Evolutionary conservation across 345 rosid species (phyloP), one percentile per base, ranked within the genome.

Genomic region (Microthlaspi erraticum): DNA sequence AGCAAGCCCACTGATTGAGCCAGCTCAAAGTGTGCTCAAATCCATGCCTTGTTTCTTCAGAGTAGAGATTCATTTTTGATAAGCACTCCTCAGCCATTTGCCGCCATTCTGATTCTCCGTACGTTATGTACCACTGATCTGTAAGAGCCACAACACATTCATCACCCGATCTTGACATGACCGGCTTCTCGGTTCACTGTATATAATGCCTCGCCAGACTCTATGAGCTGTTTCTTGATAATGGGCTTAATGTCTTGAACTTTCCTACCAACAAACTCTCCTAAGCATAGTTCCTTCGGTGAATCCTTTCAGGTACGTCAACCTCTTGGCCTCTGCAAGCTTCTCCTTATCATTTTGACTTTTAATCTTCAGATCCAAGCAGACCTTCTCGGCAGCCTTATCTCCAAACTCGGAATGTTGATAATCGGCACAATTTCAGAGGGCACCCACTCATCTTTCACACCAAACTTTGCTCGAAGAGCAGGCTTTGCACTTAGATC

Each of bases 1-100:
- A 93, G 78, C 98, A 91, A 50, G 96, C 97, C 97, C 98, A 93
- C 77, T 91, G 98, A 77, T 91, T 93, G 63, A 93, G 83, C 98
- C 98, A 91, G 74, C 91, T 53, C 79, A 91, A 81, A 10, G 98
- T 89, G 62, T 91, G 97, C 83, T 87, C 96, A 80, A 93, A 93
- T 16, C 86, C 89, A 64, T 89, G 90, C 12, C 88, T 79, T 23
- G 91, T 86, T 86, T 93, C 97, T 29, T 93, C 95, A 46, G 86
- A 81, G 78, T 77, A 93, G 38, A 89, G 81, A 81, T 87, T 89
- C 96, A 91, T 93, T 51, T 52, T 81, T 34, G 88, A 74, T 33
- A 93, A 81, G 80, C 98, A 91, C 34, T 93, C 94, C 74, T 87
- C 92, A 6, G 94, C 85, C 63, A 87, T 32, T 57, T 78, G 72